Base-by-base conservation (phyloP, 2,329 filamentous ascomycete species). In the Alternaria brassicicola region DNA sequence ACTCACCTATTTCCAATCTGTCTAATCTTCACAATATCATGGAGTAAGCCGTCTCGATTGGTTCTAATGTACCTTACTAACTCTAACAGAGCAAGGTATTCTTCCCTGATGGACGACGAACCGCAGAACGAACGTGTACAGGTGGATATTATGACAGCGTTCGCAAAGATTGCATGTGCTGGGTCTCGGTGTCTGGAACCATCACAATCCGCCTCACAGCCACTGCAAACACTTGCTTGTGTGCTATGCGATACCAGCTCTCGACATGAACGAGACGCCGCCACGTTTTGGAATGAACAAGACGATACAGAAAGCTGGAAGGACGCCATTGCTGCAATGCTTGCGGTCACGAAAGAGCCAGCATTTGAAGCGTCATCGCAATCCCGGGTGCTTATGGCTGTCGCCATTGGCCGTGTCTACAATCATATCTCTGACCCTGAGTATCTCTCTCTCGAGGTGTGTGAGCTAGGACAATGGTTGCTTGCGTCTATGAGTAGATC, bases 401-500 rank as follows among this genome's bases (percentile, higher is more conserved):
- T 76, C 6, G 67, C 74, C 21, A 80, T 97, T 47, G 86, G 88
- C 65, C 86, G 88, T 43, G 79, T 95, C 38, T 82, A 91, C 25
- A 82, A 85, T 46, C 92, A 96, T 75, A 87, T 87, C 4, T 79
- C 81, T 15, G 83, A 86, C 51, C 62, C 80, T 0, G 80, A 83
- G 3, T 81, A 90, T 52, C 78, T 94, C 28, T 86, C 91, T 63
- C 79, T 97, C 2, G 85, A 88, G 57, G 81, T 79, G 1, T 93
- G 91, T 8, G 75, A 79, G 0, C 79, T 92, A 38, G 93, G 91
- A 0, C 88, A 93, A 69, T 94, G 91, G 86, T 93, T 92, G 70
- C 79, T 97, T 4, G 86, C 89, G 65, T 92, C 90, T 0, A 80
- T 98, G 36, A 88, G 89, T 63, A 96, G 93, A 76, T 96, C 93